These are phyloP conservation scores for Ceratocystiopsis sp. DNA, from an alignment of 2,329 filamentous ascomycete genomes.

Conservation along the genomic window DNA sequence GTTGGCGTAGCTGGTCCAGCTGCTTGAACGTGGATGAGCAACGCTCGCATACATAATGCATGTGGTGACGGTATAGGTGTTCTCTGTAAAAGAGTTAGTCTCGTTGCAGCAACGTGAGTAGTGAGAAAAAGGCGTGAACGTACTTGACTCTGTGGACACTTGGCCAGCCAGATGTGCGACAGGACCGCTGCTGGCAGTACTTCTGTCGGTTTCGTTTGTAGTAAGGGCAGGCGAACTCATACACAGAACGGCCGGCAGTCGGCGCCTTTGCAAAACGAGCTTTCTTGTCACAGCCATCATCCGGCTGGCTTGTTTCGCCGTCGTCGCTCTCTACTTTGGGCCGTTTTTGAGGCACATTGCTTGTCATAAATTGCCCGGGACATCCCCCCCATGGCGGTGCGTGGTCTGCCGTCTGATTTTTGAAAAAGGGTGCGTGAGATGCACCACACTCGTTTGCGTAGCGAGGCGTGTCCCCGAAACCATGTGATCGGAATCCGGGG, in stretches of 20 bases:
- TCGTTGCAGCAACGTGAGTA: not conserved
- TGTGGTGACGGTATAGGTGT: slow-evolving; percentile 22
- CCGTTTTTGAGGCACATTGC: too few relatives aligned
- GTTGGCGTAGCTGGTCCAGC: slow-evolving; percentile 16
- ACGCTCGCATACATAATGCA: slow-evolving; percentile 16
- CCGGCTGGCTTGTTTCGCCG: too few relatives aligned
- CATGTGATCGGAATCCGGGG: too few relatives aligned
- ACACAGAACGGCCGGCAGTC: not conserved
- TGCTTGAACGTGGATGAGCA: slow-evolving; percentile 20
- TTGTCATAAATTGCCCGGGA: too few relatives aligned
- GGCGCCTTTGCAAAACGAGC: too few relatives aligned
- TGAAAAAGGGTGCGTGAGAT: too few relatives aligned
- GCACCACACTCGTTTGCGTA: too few relatives aligned
- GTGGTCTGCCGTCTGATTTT: too few relatives aligned
- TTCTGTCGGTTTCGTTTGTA: slow-evolving; percentile 21
- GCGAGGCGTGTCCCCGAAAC: too few relatives aligned
- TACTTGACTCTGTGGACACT: slow-evolving; percentile 23
- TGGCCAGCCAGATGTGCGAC: slow-evolving; percentile 20
- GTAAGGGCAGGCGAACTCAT: slow-evolving; percentile 20
- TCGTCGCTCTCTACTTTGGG: too few relatives aligned
- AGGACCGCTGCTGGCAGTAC: slow-evolving; percentile 18
- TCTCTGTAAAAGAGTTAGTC: slow-evolving; percentile 11
- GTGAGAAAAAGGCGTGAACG: not conserved
- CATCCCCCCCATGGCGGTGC: too few relatives aligned
- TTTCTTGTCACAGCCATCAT: too few relatives aligned